A percentile compares a stretch with the other conserved stretches of the same genome.
Evolutionary conservation across 257 asterid species (phyloP).

Genomic region (Buddleja alternifolia): DNA sequence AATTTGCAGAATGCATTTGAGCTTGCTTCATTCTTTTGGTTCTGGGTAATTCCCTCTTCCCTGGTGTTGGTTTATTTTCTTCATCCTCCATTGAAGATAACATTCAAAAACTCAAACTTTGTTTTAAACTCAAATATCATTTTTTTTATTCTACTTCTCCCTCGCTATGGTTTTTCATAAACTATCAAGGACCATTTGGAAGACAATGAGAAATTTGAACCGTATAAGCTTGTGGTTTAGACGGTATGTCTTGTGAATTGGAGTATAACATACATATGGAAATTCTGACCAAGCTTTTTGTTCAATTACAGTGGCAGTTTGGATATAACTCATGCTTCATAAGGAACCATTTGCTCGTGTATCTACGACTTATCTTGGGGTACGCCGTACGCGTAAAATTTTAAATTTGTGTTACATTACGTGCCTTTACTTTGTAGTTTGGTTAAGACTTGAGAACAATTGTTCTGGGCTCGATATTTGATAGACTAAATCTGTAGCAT

Average conservation of each 20-base stretch:
- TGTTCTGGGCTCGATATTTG: not conserved
- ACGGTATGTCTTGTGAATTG: not conserved
- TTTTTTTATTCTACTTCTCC: too few species aligned
- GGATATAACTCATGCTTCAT: slow-evolving; percentile 97
- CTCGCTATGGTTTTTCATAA: too few species aligned
- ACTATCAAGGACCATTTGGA: too few species aligned
- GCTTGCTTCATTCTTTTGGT: slow-evolving; percentile 99
- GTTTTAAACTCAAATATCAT: not conserved
- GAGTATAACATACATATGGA: not conserved
- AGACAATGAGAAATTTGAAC: too few species aligned
- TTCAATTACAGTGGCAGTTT: slow-evolving; percentile 87
- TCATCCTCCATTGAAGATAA: not conserved
- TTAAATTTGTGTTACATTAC: not conserved
- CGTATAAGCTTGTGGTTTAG: not conserved
- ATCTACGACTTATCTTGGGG: slow-evolving; percentile 86
- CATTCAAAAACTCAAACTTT: too few species aligned
- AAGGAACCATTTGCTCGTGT: slow-evolving; percentile 73
- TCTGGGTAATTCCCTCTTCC: slow-evolving; percentile 77
- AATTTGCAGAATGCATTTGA: slow-evolving; percentile 66
- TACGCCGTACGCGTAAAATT: slow-evolving; percentile 63
- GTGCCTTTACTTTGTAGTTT: not conserved
- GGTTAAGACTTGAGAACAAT: not conserved
- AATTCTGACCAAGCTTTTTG: slow-evolving; percentile 28
- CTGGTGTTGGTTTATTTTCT: not conserved
- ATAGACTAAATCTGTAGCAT: slow-evolving; percentile 2